phyloP scores from a whole-genome alignment of 345 rosid genomes.

The Citrus maxima region DNA sequence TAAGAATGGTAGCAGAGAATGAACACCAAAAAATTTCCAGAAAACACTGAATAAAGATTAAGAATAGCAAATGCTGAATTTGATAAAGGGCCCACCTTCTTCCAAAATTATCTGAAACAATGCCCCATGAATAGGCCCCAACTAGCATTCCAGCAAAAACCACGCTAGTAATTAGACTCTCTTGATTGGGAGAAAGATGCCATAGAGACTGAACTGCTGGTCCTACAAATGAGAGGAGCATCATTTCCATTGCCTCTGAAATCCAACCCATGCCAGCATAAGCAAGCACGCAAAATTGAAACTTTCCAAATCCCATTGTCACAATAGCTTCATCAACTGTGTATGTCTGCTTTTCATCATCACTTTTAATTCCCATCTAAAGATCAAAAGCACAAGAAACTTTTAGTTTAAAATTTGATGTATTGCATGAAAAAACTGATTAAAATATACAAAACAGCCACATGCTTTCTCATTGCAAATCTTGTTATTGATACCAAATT shows the following conservation, averaged over 20 bases:
- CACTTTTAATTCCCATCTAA: constrained; percentile 32
- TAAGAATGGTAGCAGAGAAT: not conserved
- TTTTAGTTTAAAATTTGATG: not conserved
- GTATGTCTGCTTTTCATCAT: constrained; percentile 37
- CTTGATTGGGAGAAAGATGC: constrained; percentile 67
- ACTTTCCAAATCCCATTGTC: constrained; percentile 79
- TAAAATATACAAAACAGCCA: not conserved
- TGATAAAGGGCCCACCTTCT: constrained; percentile 49
- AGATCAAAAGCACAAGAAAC: not conserved
- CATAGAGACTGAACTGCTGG: constrained; percentile 72
- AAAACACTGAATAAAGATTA: not conserved
- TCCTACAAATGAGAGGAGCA: constrained; percentile 89
- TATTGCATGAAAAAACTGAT: not conserved
- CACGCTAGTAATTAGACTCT: constrained; percentile 67
- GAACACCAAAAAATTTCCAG: not conserved
- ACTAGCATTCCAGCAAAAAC: constrained; percentile 89
- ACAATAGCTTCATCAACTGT: constrained; percentile 88
- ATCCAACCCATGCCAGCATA: constrained; percentile 94
- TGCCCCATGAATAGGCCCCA: constrained; percentile 91
- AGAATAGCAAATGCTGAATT: not conserved
- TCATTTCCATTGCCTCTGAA: constrained; percentile 96
- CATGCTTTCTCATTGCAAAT: not conserved
- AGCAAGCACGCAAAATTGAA: constrained; percentile 60
- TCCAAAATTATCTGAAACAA: constrained; percentile 77
- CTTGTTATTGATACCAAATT: not conserved